Evolutionary conservation across 1,139 yeast genomes (phyloP).

Genomic region (Scheffersomyces stambukii): DNA sequence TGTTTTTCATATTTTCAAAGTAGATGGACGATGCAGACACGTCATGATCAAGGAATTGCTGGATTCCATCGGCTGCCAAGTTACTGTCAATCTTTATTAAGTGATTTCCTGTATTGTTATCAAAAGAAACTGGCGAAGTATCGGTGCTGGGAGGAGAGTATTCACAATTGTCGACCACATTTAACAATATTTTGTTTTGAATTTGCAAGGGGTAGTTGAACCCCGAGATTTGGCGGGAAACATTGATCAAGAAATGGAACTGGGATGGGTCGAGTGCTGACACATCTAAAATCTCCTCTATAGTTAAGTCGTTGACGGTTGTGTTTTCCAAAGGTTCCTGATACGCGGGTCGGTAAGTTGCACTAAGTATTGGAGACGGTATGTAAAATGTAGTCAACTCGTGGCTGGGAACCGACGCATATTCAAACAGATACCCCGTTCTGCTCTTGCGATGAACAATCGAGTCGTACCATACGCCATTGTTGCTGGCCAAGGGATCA

Average conservation of each 20-base stretch:
- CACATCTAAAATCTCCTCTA: constrained; percentile 28
- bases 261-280: constrained; percentile 5
- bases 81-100: constrained; percentile 33
- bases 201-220: constrained; percentile 13
- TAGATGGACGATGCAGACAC: constrained; percentile 30
- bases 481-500: constrained; percentile 38
- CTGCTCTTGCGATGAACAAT: constrained; percentile 18
- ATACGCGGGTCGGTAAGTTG: constrained; percentile 23
- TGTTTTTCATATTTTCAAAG: constrained; percentile 25
- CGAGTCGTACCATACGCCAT: constrained; percentile 27
- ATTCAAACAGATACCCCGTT: constrained; percentile 14
- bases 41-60: constrained; percentile 26
- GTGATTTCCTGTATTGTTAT: constrained; percentile 15
- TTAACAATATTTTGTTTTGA: constrained; percentile 24
- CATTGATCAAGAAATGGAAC: constrained; percentile 29
- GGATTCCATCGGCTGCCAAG: constrained; percentile 28
- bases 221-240: constrained; percentile 22
- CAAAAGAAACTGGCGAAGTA: constrained; percentile 23
- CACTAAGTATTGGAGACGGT: constrained; percentile 35
- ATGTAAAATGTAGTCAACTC: constrained; percentile 16
- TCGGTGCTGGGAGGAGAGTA: constrained; percentile 36
- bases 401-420: constrained; percentile 5
- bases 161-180: constrained; percentile 39
- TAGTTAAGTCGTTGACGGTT: constrained; percentile 18
- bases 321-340: constrained; percentile 4